phyloP scores from a whole-genome alignment of 2,329 filamentous ascomycete species.

The Eurotiales sp. region DNA sequence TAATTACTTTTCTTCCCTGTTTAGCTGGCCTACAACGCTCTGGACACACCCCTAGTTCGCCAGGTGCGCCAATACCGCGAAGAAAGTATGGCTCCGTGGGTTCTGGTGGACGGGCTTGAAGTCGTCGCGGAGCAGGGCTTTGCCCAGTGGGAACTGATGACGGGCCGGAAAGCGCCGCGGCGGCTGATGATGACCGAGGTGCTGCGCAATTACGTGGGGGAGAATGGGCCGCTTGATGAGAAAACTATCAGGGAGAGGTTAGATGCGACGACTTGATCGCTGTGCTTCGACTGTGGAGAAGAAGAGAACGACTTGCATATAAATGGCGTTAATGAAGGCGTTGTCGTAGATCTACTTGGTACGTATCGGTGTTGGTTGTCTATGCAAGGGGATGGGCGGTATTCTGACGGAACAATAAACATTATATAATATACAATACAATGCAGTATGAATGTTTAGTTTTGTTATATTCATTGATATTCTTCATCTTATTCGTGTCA shows the following conservation, averaged over 20 bases:
- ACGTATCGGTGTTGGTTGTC: too few species aligned
- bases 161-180: conserved; percentile 67
- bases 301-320: background rate
- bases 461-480: too few species aligned
- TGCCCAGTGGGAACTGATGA: conserved; percentile 78
- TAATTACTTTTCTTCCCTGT: conserved; percentile 13
- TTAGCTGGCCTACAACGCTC: conserved; percentile 63
- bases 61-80: conserved; percentile 61
- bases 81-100: conserved; percentile 57
- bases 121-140: conserved; percentile 74
- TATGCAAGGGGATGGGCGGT: too few species aligned
- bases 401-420: too few species aligned
- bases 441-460: too few species aligned
- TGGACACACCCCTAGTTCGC: conserved; percentile 66
- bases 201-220: conserved; percentile 33
- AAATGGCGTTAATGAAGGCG: background rate
- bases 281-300: too few species aligned
- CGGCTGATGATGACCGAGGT: conserved; percentile 67
- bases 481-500: too few species aligned
- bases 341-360: background rate
- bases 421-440: too few species aligned
- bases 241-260: conserved; percentile 35
- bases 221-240: conserved; percentile 33
- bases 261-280: conserved; percentile 15
- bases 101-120: conserved; percentile 71